Evolutionary conservation across 768 basidiomycete genomes (phyloP), one percentile per base, ranked within the genome.

Genomic region (Leucocoprinus sp.): DNA sequence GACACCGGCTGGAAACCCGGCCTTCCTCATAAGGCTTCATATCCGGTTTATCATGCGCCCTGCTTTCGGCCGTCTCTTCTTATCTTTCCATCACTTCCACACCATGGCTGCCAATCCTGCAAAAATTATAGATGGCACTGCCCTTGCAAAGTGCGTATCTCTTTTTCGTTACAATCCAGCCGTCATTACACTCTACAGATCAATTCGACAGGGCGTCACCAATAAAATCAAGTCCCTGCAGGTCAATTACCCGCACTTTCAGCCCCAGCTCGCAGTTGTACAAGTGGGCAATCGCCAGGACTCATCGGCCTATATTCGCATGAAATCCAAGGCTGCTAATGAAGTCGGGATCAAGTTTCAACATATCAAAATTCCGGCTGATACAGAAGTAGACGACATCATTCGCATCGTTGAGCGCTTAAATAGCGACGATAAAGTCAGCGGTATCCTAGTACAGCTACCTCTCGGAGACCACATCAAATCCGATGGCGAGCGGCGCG

Each of bases 321-420:
- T 98, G 95, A 99, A 99, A 68, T 72, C 78, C 34, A 97, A 93
- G 64, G 96, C 96, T 8, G 88, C 93, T 8, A 80, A 91, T 55
- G 91, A 98, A 66, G 84, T 88, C 53, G 93, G 96, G 49, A 88
- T 98, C 67, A 77, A 73, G 49, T 84, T 87, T 63, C 78, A 81
- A 43, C 91, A 97, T 60, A 68, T 98, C 60, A 68, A 69, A 41
- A 62, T 92, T 14, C 72, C 83, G n/a, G 78, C 72, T 34, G 77
- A 79, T 37, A 70, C 78, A n/a, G 67, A 75, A 36, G 80, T 86
- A 48, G 79, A 85, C 33, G 78, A 89, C 46, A 72, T 97, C 49
- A 77, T 95, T 39, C 71, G 75, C 7, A 64, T 77, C 29, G 93
- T 99, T 45, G 71, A 81, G 54, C 76, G 78, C 48, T 80, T 96